These are phyloP conservation scores for Pittosporum tobira DNA, from an alignment of 129 eudicot genomes.

Conservation along the genomic window DNA sequence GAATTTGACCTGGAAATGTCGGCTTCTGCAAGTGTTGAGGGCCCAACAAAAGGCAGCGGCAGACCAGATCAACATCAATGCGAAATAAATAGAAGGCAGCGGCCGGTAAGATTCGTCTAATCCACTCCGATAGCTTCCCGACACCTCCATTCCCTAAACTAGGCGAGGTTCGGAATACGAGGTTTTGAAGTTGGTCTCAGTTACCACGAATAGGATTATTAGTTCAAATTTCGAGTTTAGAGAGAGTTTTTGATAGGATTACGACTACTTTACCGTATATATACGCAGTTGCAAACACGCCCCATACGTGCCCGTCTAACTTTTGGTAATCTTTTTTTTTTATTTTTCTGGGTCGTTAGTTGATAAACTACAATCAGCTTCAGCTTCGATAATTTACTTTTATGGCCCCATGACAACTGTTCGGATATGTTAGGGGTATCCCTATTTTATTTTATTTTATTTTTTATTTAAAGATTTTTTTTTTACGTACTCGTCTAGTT, in stretches of 20 bases:
- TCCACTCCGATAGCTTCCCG: constrained; percentile 13
- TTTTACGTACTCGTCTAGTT: too few relatives aligned
- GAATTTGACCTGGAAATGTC: constrained; percentile 67
- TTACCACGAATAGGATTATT: not conserved
- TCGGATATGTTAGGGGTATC: too few relatives aligned
- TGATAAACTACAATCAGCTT: too few relatives aligned
- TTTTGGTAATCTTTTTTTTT: too few relatives aligned
- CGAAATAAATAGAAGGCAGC: constrained; percentile 56
- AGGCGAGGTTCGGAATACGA: not conserved
- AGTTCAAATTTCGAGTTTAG: too few relatives aligned
- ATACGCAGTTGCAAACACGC: not conserved
- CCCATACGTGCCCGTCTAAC: too few relatives aligned
- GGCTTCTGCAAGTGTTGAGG: constrained; percentile 54
- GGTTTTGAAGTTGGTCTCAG: not conserved
- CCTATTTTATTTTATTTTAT: too few relatives aligned
- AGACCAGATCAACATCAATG: constrained; percentile 64
- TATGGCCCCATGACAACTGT: too few relatives aligned
- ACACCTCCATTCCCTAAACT: constrained; percentile 30
- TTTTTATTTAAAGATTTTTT: too few relatives aligned
- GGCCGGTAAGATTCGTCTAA: constrained; percentile 61
- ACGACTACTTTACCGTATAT: not conserved
- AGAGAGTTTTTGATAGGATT: too few relatives aligned
- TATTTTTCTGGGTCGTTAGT: too few relatives aligned
- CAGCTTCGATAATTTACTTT: too few relatives aligned
- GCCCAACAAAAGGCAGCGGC: constrained; percentile 67